These are phyloP conservation scores for Crotalaria pallida DNA, from an alignment of 306 rosid species.

Conservation along the genomic window DNA sequence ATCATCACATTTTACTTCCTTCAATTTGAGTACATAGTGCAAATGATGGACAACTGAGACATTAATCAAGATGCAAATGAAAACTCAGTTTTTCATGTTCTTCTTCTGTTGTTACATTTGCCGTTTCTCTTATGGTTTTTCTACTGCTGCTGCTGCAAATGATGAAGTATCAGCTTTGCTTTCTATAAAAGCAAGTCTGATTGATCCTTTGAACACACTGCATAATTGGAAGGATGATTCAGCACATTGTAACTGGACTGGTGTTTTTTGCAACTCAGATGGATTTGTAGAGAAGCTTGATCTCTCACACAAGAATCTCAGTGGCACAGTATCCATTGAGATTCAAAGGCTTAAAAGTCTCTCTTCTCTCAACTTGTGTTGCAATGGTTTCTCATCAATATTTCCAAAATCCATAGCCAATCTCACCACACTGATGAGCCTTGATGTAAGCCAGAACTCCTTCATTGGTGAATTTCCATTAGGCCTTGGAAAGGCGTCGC, in stretches of 20 bases:
- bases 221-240: constrained; percentile 58
- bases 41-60: constrained; percentile 47
- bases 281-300: constrained; percentile 64
- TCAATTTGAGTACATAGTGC: constrained; percentile 23
- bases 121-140: constrained; percentile 23
- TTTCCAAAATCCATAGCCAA: constrained; percentile 61
- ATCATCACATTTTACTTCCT: constrained; percentile 12
- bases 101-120: constrained; percentile 48
- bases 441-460: constrained; percentile 83
- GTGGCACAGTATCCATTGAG: constrained; percentile 59
- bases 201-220: constrained; percentile 59
- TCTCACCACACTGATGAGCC: constrained; percentile 48
- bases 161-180: constrained; percentile 68
- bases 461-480: constrained; percentile 64
- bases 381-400: constrained; percentile 66
- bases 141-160: constrained; percentile 28
- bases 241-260: constrained; percentile 71
- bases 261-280: constrained; percentile 57
- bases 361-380: constrained; percentile 58
- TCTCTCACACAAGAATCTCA: constrained; percentile 84
- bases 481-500: constrained; percentile 52
- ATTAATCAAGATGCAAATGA: constrained; percentile 36
- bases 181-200: constrained; percentile 57
- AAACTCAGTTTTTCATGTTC: constrained; percentile 40
- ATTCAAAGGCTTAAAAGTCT: constrained; percentile 50